Conservation (phyloP, 257 asterid genomes). For the Rubia yunnanensis region DNA sequence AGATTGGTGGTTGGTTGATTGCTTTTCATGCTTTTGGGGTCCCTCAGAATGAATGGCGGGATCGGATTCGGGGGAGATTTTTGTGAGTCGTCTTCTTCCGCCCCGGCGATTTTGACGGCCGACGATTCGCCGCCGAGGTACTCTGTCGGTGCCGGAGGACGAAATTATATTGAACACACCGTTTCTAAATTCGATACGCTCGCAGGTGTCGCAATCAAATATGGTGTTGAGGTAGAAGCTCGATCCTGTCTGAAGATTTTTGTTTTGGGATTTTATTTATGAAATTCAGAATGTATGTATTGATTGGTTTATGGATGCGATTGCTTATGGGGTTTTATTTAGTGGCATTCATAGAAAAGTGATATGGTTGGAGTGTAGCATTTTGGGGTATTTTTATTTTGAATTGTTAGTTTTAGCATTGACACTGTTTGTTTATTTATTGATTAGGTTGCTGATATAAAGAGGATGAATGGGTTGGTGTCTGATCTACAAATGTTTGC, state of each 20-base stretch:
- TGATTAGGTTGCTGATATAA: conserved; percentile 69
- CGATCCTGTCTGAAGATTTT: not conserved
- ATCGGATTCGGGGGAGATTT: conserved; percentile 18
- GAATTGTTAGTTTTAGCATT: not conserved
- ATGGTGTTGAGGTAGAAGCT: conserved; percentile 71
- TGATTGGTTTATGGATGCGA: not conserved
- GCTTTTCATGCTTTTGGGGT: conserved; percentile 10
- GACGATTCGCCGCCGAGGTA: conserved; percentile 23
- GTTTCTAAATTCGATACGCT: conserved; percentile 77
- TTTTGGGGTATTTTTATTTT: not conserved
- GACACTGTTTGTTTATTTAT: conserved; percentile 1
- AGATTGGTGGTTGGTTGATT: not conserved
- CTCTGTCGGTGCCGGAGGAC: conserved; percentile 23
- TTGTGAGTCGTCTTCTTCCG: conserved; percentile 20
- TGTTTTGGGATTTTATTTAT: not conserved
- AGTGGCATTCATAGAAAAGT: not conserved
- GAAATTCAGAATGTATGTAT: not conserved
- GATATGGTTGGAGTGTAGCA: not conserved
- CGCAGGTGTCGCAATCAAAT: conserved; percentile 85
- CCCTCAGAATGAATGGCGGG: conserved; percentile 29
- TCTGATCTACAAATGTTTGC: conserved; percentile 96
- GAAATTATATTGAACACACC: conserved; percentile 39
- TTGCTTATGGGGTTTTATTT: not conserved
- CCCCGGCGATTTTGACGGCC: conserved; percentile 10
- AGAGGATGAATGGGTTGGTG: conserved; percentile 73